Base-by-base conservation (phyloP, 148 eudicot genomes). In the Amaranthus cruentus region DNA sequence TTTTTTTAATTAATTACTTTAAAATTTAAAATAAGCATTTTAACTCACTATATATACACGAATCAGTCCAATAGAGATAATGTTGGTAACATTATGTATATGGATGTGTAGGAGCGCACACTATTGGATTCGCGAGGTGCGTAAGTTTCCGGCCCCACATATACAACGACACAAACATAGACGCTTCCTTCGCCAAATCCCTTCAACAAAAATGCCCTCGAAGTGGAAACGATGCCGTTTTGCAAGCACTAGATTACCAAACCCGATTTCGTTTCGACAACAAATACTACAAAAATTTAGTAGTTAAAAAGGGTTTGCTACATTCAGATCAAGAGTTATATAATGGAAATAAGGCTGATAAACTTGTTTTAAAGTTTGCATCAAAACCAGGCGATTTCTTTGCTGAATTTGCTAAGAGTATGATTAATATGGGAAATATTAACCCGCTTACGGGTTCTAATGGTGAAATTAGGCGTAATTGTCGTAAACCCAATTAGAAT, bases 291-390 rank as follows among this genome's bases (percentile, higher is more conserved):
- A 84, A 78, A 57, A 85, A 88, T 28, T 66, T 93, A 21, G 13
- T 82, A 10, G 77, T 64, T 57, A 73, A 84, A 51, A 82, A 81
- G 72, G 98, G 97, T 0, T 79, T 92, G 9, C 73, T 92, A 18
- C 97, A 92, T 66, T 87, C 97, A 0, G 97, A 92, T 56, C 98
- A 93, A 47, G 84, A 90, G 57, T 91, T 93, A 62, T 90, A 63
- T 47, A 86, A 78, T n/a, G 89, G 89, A 8, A 89, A 89, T 48
- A 64, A 71, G 0, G 86, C 93, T 1, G 85, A 87, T 73, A 49
- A 81, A 47, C 77, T 70, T 6, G 93, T 86, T 9, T 69, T 71
- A 18, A 73, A 71, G 6, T 93, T 88, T 47, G 77, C 83, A 1
- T 13, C 64, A 0, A 55, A 79, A n/a, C 51, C 81, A n/a, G 18